Evolutionary conservation across 257 asterid genomes (phyloP).

Genomic region (Solanum sejunctum): DNA sequence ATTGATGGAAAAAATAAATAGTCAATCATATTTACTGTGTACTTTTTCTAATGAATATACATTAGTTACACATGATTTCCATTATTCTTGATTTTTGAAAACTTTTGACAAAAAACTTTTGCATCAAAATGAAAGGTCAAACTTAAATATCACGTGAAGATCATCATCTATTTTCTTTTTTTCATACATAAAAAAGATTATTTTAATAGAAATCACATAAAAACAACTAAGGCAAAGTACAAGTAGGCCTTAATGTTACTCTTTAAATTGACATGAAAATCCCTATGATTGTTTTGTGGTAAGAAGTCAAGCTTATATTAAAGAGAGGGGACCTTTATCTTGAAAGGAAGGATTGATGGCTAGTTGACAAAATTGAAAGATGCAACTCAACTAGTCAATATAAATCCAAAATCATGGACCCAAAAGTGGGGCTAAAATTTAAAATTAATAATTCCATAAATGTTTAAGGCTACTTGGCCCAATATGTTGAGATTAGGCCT

Average conservation of each 20-base stretch:
- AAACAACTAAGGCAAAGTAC: neutral
- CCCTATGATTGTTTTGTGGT: neutral
- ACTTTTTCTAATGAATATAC: too few species aligned
- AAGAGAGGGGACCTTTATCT: neutral
- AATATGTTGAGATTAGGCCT: neutral
- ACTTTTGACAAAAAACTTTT: neutral
- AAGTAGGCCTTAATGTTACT: neutral
- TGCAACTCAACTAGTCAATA: neutral
- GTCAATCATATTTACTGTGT: too few species aligned
- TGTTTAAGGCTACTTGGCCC: neutral
- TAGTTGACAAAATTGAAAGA: neutral
- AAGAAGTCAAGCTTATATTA: neutral
- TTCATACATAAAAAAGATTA: neutral
- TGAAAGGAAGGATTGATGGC: neutral
- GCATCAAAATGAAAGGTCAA: neutral
- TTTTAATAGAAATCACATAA: neutral
- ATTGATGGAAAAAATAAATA: too few species aligned
- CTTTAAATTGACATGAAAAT: neutral
- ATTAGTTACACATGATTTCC: too few species aligned
- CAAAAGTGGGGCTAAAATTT: conserved; percentile 3
- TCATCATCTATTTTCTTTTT: neutral
- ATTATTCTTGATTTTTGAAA: neutral
- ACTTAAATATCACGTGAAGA: neutral
- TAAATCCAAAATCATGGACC: neutral
- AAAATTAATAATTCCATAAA: neutral